Base-by-base conservation (phyloP, 2,329 filamentous ascomycete genomes). In the Dendrostoma leiphaemia region DNA sequence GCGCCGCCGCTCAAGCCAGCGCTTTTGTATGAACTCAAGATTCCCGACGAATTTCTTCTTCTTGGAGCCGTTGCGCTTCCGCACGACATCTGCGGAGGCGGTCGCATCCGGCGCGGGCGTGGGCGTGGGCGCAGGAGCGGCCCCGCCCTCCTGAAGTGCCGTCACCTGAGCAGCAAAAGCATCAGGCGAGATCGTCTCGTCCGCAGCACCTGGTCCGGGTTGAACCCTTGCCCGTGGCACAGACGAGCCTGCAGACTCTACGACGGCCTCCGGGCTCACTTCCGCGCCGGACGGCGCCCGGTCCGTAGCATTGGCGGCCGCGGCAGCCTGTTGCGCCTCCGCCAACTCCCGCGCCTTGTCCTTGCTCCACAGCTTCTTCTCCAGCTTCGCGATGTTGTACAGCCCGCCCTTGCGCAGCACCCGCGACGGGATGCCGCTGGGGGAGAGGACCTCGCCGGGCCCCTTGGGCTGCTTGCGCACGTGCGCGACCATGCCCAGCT, bases 401-500 rank as follows among this genome's bases (percentile, higher is more conserved):
- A 58, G 46, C 8, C 60, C 58, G 1, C 60, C 60, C 54, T 64
- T 64, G 6, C 69, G 66, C 8, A 70, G 62, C 6, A 72, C 63
- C 10, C 61, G 59, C 12, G 61, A 58, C 4, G 69, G 69, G 12
- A 72, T 67, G 37, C 69, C 70, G 53, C 67, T 70, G 15, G 62
- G 8, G 61, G 66, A 62, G 23, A 81, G 50, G 40, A 70, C 61
- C 12, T 59, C 35, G 1, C 60, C 52, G 4, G 68, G 63, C 1
- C 64, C 64, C 2, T 68, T 62, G 44, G 47, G 29, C 31, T 23
- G 43, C 38, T 70, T 67, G 46, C 70, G 71, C 40, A 76, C 69
- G 28, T 74, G 68, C 19, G 78, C 82, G 5, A 86, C 76, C 81
- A 95, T 88, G 63, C 88, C 89, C 57, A 99, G 79, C 49, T 84